A percentile compares a stretch with the other conserved stretches of the same genome.
phyloP scores from a whole-genome alignment of 257 asterid species.

The Solanum tarapatanum region DNA sequence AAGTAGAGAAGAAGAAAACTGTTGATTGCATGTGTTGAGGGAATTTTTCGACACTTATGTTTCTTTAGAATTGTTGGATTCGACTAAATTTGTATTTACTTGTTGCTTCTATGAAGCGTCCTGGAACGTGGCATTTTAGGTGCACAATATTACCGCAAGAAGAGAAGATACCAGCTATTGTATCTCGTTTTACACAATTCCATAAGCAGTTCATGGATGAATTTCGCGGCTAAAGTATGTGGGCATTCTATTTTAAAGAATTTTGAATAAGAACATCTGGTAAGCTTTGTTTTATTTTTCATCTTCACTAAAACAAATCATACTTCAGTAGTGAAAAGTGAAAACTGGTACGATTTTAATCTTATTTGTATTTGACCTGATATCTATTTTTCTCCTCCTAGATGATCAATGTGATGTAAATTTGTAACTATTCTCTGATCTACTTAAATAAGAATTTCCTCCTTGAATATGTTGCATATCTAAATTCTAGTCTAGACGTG shows the following conservation, averaged over 20 bases:
- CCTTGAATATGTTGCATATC: neutral
- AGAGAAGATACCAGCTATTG: slow-evolving; percentile 68
- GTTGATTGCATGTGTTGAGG: neutral
- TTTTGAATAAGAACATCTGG: neutral
- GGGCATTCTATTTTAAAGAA: neutral
- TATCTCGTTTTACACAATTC: slow-evolving; percentile 59
- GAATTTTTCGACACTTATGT: neutral
- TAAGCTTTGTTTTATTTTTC: neutral
- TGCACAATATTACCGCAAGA: slow-evolving; percentile 92
- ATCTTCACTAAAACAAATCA: neutral
- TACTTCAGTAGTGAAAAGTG: neutral
- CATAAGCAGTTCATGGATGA: slow-evolving; percentile 75
- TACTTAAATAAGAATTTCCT: neutral
- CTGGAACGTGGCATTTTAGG: slow-evolving; percentile 92
- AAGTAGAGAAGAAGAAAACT: neutral
- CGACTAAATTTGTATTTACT: neutral
- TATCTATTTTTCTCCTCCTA: neutral
- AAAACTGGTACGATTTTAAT: neutral
- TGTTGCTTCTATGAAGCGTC: slow-evolving; percentile 20
- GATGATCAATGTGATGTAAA: neutral
- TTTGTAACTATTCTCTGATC: neutral
- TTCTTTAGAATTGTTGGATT: neutral
- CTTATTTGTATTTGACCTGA: neutral
- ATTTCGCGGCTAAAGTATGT: slow-evolving; percentile 37
- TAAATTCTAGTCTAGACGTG: neutral